Evolutionary conservation across 2,329 filamentous ascomycete genomes (phyloP).

Genomic region (Exophiala dermatitidis): DNA sequence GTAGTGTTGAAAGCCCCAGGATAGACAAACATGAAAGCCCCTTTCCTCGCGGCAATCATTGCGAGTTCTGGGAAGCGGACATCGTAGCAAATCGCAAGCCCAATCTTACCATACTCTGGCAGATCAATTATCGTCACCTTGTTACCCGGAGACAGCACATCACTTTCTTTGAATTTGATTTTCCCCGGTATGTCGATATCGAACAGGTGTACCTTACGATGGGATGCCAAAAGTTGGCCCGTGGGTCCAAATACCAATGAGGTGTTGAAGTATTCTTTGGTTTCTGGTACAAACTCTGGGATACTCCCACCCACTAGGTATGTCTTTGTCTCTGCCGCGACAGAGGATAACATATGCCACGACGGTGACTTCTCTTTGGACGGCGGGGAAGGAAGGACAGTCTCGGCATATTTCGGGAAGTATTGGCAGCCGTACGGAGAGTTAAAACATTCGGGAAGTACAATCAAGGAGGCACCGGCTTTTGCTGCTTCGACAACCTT

Average conservation of each 20-base stretch:
- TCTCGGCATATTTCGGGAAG: conserved; percentile 89
- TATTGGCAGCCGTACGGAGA: conserved; percentile 87
- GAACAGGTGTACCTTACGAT: conserved; percentile 93
- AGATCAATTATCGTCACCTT: conserved; percentile 78
- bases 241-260: conserved; percentile 71
- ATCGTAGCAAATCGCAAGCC: conserved; percentile 93
- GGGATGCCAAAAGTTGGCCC: conserved; percentile 73
- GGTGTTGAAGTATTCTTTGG: conserved; percentile 82
- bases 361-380: conserved; percentile 64
- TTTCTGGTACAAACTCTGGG: conserved; percentile 64
- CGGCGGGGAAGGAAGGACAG: conserved; percentile 70
- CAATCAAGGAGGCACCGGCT: conserved; percentile 73
- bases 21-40: conserved; percentile 82
- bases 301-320: conserved; percentile 91
- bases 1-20: conserved; percentile 96
- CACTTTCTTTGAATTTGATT: conserved; percentile 84
- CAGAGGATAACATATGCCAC: conserved; percentile 72
- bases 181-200: conserved; percentile 96
- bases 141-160: conserved; percentile 79
- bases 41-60: conserved; percentile 75
- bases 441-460: conserved; percentile 98
- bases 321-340: conserved; percentile 69
- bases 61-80: conserved; percentile 93
- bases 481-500: conserved; percentile 76
- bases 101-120: conserved; percentile 80